phyloP scores from a whole-genome alignment of 306 rosid genomes.

The Styphnolobium japonicum region DNA sequence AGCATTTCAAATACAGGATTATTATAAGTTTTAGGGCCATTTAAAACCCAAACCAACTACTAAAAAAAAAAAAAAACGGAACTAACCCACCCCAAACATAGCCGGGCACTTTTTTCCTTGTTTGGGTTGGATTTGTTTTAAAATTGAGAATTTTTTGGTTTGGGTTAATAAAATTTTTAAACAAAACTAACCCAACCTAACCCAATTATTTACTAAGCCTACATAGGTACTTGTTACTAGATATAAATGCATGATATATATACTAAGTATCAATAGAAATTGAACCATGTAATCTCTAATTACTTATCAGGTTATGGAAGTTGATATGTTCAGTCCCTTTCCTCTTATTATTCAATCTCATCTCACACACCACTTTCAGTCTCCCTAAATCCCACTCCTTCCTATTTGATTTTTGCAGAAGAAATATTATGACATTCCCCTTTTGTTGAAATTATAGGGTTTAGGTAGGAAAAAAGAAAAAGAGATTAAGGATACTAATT shows the following conservation, averaged over 20 bases:
- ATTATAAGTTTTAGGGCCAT: constrained; percentile 1
- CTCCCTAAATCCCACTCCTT: background rate
- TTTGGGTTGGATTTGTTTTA: background rate
- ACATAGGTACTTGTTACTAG: background rate
- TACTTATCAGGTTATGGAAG: background rate
- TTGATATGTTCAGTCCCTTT: background rate
- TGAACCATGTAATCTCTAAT: background rate
- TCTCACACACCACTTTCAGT: background rate
- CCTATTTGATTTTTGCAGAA: background rate
- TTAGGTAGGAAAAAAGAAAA: too few species aligned
- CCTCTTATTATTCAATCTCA: background rate
- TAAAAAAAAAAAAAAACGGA: background rate
- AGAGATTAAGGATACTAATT: too few species aligned
- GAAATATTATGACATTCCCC: background rate
- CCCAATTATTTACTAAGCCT: background rate
- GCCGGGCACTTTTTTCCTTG: background rate
- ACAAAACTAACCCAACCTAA: background rate
- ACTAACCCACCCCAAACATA: background rate
- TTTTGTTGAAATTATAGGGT: too few species aligned
- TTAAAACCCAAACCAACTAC: background rate
- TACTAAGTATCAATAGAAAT: background rate
- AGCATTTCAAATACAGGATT: constrained; percentile 26
- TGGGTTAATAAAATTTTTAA: too few species aligned
- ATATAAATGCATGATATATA: background rate
- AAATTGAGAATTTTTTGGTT: too few species aligned